phyloP scores from a whole-genome alignment of 805 yeast genomes.

The Sugiyamaella floridensis region DNA sequence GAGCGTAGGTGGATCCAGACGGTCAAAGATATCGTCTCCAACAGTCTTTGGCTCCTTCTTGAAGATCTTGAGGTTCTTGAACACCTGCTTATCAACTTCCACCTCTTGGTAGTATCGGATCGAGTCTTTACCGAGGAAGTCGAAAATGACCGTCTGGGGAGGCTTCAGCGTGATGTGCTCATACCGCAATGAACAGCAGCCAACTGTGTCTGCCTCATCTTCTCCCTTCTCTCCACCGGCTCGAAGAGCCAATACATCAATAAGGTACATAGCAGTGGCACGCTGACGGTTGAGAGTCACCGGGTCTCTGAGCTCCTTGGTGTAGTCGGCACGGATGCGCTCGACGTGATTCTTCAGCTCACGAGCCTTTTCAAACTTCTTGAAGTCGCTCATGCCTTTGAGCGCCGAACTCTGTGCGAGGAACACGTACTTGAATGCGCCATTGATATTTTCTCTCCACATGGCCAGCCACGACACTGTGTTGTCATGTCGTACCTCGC shows the following conservation, averaged over 20 bases:
- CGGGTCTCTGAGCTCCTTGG: constrained; percentile 57
- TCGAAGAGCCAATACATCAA: constrained; percentile 89
- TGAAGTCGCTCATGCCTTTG: constrained; percentile 85
- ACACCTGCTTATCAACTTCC: constrained; percentile 85
- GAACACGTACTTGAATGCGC: constrained; percentile 78
- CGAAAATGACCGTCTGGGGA: constrained; percentile 80
- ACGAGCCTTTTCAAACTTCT: constrained; percentile 90
- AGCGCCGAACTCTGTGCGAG: constrained; percentile 86
- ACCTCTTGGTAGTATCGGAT: constrained; percentile 89
- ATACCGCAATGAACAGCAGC: constrained; percentile 88
- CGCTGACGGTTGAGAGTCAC: constrained; percentile 82
- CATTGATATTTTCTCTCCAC: constrained; percentile 92
- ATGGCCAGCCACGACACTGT: constrained; percentile 93
- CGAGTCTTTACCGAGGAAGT: constrained; percentile 93
- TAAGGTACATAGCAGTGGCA: constrained; percentile 88
- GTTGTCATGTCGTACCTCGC: constrained; percentile 78
- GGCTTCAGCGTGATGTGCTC: constrained; percentile 85
- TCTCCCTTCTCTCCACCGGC: constrained; percentile 98
- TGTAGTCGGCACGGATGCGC: constrained; percentile 68
- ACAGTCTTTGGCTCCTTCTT: constrained; percentile 83
- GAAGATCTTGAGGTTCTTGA: constrained; percentile 79
- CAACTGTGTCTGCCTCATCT: constrained; percentile 97
- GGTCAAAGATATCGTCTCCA: constrained; percentile 88
- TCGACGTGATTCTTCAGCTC: constrained; percentile 69
- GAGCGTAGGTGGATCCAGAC: constrained; percentile 74